phyloP scores from a whole-genome alignment of 345 rosid genomes.

The Cardamine chenopodiifolia region DNA sequence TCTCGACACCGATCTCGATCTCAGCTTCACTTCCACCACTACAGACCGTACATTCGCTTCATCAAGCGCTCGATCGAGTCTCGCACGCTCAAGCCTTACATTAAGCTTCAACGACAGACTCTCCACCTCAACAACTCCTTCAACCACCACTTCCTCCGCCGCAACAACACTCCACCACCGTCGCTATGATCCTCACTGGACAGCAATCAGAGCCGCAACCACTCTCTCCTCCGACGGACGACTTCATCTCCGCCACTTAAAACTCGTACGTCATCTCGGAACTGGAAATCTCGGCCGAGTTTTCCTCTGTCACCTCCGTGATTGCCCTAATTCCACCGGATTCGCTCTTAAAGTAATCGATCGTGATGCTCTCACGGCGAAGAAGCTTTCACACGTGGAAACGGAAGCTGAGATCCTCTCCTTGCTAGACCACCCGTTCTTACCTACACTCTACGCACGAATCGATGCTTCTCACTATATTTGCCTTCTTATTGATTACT shows the following conservation, averaged over 20 bases:
- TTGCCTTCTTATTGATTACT: constrained; percentile 81
- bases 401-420: constrained; percentile 74
- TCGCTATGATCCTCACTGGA: constrained; percentile 61
- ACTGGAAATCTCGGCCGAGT: constrained; percentile 74
- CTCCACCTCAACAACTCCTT: constrained; percentile 44
- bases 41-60: constrained; percentile 60
- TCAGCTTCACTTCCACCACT: constrained; percentile 64
- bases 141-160: constrained; percentile 35
- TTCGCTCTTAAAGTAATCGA: constrained; percentile 77
- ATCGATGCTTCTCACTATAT: constrained; percentile 76
- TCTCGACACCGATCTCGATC: constrained; percentile 57
- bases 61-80: constrained; percentile 66
- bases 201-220: constrained; percentile 63
- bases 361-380: constrained; percentile 50
- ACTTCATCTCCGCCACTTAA: constrained; percentile 67
- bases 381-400: constrained; percentile 63
- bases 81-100: constrained; percentile 65
- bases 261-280: constrained; percentile 71
- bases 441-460: constrained; percentile 79
- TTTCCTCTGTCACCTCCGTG: constrained; percentile 75
- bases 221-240: constrained; percentile 58
- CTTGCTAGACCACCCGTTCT: constrained; percentile 73
- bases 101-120: constrained; percentile 71
- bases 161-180: constrained; percentile 53
- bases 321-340: constrained; percentile 46